Conservation (phyloP, 108 stramenopile species). For the Cyclostephanos tholiformis region DNA sequence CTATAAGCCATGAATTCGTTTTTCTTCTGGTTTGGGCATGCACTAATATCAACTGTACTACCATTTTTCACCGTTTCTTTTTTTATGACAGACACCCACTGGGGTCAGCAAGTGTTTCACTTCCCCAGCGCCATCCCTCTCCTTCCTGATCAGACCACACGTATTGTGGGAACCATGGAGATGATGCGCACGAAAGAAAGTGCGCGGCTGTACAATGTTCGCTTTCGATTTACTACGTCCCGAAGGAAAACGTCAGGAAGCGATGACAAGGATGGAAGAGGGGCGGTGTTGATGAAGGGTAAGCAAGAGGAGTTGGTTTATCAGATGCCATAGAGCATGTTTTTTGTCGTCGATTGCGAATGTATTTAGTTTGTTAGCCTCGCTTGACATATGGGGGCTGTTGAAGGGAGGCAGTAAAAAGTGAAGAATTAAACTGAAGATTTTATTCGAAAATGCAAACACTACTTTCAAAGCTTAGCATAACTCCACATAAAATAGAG, state of each 20-base stretch:
- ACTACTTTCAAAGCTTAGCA: not conserved
- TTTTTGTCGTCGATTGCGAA: not conserved
- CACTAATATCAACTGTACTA: not conserved
- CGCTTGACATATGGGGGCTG: not conserved
- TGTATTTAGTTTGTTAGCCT: not conserved
- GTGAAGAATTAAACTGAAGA: not conserved
- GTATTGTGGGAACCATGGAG: constrained; percentile 73
- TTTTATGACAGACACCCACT: constrained; percentile 84
- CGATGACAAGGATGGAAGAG: constrained; percentile 50
- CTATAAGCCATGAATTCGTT: not conserved
- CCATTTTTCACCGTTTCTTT: too few relatives aligned
- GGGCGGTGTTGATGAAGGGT: constrained; percentile 71
- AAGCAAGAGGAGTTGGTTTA: constrained; percentile 69
- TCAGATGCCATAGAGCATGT: constrained; percentile 70
- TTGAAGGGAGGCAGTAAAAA: not conserved
- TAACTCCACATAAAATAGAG: not conserved
- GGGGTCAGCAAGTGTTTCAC: constrained; percentile 98
- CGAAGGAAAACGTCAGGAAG: constrained; percentile 55
- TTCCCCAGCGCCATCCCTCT: constrained; percentile 73
- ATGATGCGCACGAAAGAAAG: constrained; percentile 89
- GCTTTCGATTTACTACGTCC: constrained; percentile 54
- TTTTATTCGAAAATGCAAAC: not conserved
- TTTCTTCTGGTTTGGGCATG: not conserved
- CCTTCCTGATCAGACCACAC: constrained; percentile 72
- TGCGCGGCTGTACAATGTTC: constrained; percentile 89